Base-by-base conservation (phyloP, 176 grass and related monocot species). In the Coix lacrymajobi region DNA sequence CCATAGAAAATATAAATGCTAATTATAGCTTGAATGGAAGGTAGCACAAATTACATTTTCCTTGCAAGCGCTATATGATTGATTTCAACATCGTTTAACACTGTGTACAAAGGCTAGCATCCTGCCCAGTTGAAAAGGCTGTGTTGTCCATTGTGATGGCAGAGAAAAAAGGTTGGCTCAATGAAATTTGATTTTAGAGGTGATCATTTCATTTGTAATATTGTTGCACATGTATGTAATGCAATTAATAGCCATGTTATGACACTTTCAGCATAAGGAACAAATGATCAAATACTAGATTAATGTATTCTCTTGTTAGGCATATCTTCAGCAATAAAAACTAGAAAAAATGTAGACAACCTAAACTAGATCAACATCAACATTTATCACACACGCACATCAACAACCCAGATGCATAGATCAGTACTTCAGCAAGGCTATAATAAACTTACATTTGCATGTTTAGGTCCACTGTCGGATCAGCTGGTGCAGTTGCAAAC, bases 381-480 rank as follows among this genome's bases (percentile, higher is more conserved):
- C 71, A 70, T 60, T 29, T n/a, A 48, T 57, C 22, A 14, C 71
- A 57, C 29, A 48, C 3, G 7, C 3, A 17, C 17, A 9, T 10
- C 30, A 19, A 74, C 13, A 88, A 84, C 8, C 2, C 22, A 69
- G 49, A 52, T 48, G 72, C 70, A 34, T 46, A 58, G 38, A 60
- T 81, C 17, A 25, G 34, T n/a, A 41, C 11, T 40, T 69, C 22
- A 70, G 13, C 26, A 19, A 26, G 45, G 54, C 54, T 58, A 17
- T 37, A 34, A 17, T 37, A 34, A 54, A 87, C 96, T 93, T 98
- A 96, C 96, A 99, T 92, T 81, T 99, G 96, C 79, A 81, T 96
- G 80, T 96, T 98, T 73, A 99, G 78, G 65, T 96, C 96, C 61
- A 96, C 60, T 75, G 96, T 99, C 67, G 96, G 93, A 87, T 99